Conservation (phyloP, 371 early-diverging fungal genomes). For the Mucor ambiguus region DNA sequence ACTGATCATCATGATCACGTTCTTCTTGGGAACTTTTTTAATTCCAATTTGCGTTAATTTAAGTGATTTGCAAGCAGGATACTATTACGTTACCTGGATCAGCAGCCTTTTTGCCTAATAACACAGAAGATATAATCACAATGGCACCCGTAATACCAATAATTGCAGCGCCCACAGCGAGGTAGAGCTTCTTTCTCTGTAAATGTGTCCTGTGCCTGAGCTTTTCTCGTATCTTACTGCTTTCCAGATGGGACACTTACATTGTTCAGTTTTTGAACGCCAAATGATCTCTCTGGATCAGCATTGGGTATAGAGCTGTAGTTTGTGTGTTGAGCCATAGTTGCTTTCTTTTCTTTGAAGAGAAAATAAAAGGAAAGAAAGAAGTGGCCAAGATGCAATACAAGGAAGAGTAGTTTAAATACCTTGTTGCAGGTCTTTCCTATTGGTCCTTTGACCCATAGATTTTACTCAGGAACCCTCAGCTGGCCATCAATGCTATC, state of each 20-base stretch:
- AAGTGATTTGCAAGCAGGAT: neutral
- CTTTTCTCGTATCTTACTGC: neutral
- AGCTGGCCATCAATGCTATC: constrained; percentile 2
- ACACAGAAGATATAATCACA: constrained; percentile 15
- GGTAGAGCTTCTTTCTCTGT: constrained; percentile 19
- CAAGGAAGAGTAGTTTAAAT: neutral
- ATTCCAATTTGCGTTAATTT: neutral
- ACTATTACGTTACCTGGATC: constrained; percentile 15
- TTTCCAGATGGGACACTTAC: constrained; percentile 4
- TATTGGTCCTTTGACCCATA: neutral
- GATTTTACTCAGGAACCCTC: constrained; percentile 4
- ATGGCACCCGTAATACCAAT: constrained; percentile 15
- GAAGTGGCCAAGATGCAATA: neutral
- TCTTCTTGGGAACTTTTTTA: constrained; percentile 41
- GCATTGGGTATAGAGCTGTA: constrained; percentile 20
- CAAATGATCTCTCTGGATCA: constrained; percentile 17
- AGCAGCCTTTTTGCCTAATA: constrained; percentile 9
- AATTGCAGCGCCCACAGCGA: constrained; percentile 21
- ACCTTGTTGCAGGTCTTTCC: neutral
- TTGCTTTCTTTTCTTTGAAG: neutral
- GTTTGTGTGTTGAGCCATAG: constrained; percentile 13
- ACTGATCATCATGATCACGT: constrained; percentile 92
- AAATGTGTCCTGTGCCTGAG: neutral
- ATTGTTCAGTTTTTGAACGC: neutral
- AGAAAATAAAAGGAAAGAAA: constrained; percentile 5